These are phyloP conservation scores for Tetrapisispora pingtungensis DNA, from an alignment of 805 yeast genomes.

Conservation along the genomic window DNA sequence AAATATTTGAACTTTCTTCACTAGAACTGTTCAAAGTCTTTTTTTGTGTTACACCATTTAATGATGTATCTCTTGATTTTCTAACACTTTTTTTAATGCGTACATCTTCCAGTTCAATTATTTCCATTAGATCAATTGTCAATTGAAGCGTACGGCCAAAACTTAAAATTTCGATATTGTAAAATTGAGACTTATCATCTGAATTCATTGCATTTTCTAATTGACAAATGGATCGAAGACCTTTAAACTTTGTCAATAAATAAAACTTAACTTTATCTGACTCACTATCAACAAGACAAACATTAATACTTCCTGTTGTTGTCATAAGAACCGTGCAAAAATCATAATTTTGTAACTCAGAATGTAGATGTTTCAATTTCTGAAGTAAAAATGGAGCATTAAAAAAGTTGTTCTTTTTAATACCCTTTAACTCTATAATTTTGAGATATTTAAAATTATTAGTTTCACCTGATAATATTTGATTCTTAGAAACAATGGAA, in stretches of 20 bases:
- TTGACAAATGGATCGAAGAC: slow-evolving; percentile 14
- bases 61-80: slow-evolving; percentile 2
- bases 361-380: slow-evolving; percentile 8
- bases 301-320: slow-evolving; percentile 18
- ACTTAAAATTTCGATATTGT: slow-evolving; percentile 14
- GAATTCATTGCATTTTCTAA: not conserved
- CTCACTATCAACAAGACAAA: slow-evolving; percentile 10
- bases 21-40: slow-evolving; percentile 16
- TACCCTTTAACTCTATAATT: slow-evolving; percentile 9
- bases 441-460: slow-evolving; percentile 7
- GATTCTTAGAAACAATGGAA: slow-evolving; percentile 19
- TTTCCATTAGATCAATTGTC: slow-evolving; percentile 8
- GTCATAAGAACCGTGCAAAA: slow-evolving; percentile 18
- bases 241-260: slow-evolving; percentile 23
- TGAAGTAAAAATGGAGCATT: slow-evolving; percentile 13
- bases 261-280: slow-evolving; percentile 9
- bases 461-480: slow-evolving; percentile 25
- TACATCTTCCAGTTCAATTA: slow-evolving; percentile 1
- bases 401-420: slow-evolving; percentile 12
- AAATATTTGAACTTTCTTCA: slow-evolving; percentile 10
- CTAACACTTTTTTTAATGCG: not conserved
- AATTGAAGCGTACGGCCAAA: slow-evolving; percentile 15
- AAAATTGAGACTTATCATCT: not conserved
- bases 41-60: slow-evolving; percentile 9
- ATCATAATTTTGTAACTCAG: slow-evolving; percentile 5